These are phyloP conservation scores for Holtermannia corniformis DNA, from an alignment of 768 basidiomycete genomes.

Conservation along the genomic window DNA sequence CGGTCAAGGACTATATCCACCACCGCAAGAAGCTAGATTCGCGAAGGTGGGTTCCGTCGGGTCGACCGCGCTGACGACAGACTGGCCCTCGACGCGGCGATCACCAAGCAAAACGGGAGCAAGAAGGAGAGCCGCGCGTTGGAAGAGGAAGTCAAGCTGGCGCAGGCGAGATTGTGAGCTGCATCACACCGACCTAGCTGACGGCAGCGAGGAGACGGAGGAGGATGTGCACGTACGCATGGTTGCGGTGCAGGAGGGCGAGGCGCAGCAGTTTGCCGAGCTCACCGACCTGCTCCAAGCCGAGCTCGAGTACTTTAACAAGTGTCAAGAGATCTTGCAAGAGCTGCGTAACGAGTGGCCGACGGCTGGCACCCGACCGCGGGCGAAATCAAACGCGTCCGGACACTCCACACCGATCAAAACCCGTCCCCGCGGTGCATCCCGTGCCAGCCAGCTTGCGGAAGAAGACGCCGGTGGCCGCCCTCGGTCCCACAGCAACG, in stretches of 20 bases:
- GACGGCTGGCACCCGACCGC: constrained; percentile 32
- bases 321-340: constrained; percentile 62
- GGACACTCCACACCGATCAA: constrained; percentile 10
- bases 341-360: constrained; percentile 63
- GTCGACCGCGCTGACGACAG: constrained; percentile 42
- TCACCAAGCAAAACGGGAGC: constrained; percentile 57
- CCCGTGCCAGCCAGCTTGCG: constrained; percentile 7
- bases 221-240: constrained; percentile 77
- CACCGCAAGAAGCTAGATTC: constrained; percentile 81
- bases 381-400: constrained; percentile 31
- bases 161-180: constrained; percentile 65
- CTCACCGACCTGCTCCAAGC: constrained; percentile 62
- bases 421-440: neutral
- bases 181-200: neutral
- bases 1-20: constrained; percentile 72
- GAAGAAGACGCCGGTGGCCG: constrained; percentile 30
- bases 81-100: constrained; percentile 66
- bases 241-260: constrained; percentile 68
- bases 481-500: constrained; percentile 37
- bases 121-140: constrained; percentile 73
- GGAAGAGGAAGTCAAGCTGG: constrained; percentile 67
- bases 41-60: constrained; percentile 51
- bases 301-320: constrained; percentile 62
- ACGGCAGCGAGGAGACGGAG: constrained; percentile 65
- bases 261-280: constrained; percentile 60